These are phyloP conservation scores for Argentina anserina DNA, from an alignment of 306 rosid species.

Conservation along the genomic window DNA sequence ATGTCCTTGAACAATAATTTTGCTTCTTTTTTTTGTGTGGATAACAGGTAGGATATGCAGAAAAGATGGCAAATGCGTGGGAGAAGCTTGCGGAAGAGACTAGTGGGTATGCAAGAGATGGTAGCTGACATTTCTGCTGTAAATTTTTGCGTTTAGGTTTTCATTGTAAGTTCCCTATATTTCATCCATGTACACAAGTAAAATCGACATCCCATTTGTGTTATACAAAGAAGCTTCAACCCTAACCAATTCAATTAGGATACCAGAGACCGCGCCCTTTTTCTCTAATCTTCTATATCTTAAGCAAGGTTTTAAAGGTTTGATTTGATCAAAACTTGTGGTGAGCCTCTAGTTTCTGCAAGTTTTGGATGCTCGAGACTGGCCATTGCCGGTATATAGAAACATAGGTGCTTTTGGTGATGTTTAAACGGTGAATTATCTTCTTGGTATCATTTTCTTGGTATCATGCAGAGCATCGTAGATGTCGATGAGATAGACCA, in stretches of 20 bases:
- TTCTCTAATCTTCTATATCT: neutral
- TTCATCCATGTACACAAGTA: conserved; percentile 1
- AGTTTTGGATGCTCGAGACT: neutral
- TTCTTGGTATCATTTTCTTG: no score
- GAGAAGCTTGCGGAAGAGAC: conserved; percentile 72
- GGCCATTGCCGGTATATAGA: neutral
- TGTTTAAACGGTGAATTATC: no score
- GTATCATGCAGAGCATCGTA: neutral
- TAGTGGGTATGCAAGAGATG: conserved; percentile 44
- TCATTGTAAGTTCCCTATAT: neutral
- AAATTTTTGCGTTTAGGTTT: conserved; percentile 22
- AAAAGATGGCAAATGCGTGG: conserved; percentile 90
- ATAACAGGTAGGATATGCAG: conserved; percentile 75
- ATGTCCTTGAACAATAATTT: neutral
- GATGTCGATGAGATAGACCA: neutral
- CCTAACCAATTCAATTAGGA: conserved; percentile 13
- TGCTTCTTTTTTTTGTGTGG: neutral
- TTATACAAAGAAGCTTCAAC: conserved; percentile 9
- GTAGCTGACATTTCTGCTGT: conserved; percentile 43
- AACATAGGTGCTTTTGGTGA: neutral
- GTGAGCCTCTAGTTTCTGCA: neutral
- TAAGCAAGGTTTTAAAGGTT: neutral
- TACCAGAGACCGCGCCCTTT: neutral
- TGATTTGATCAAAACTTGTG: neutral
- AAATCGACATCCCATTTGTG: conserved; percentile 13